Conservation (phyloP, 148 eudicot species). For the Persicaria tinctoria region DNA sequence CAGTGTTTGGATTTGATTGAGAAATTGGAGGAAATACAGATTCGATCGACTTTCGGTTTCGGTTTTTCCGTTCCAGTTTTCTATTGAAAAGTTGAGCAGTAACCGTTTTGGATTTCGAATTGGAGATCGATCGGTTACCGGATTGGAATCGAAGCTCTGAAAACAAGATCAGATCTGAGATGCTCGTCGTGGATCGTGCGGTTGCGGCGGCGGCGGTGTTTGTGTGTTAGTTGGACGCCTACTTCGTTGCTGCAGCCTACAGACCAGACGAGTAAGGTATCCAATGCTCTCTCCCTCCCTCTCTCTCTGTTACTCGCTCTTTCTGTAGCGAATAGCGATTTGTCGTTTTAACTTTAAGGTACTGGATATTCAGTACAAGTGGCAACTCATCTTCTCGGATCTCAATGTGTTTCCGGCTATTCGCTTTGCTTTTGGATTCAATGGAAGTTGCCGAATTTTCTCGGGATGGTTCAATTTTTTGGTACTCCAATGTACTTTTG, state of each 20-base stretch:
- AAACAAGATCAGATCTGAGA: slow-evolving; percentile 13
- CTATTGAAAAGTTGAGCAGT: background rate
- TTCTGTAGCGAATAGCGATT: background rate
- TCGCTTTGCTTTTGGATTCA: background rate
- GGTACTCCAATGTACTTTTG: background rate
- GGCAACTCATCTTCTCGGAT: background rate
- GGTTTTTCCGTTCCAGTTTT: background rate
- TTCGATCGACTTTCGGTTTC: background rate
- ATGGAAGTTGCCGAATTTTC: background rate
- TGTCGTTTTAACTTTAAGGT: background rate
- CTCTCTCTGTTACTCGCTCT: background rate
- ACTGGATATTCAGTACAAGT: background rate
- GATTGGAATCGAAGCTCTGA: background rate
- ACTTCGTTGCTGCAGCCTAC: background rate
- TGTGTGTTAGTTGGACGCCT: background rate
- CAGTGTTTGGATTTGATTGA: background rate
- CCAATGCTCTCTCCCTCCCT: background rate
- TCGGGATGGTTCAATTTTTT: background rate
- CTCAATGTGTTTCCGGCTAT: background rate
- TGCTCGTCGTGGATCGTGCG: background rate
- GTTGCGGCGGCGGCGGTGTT: background rate
- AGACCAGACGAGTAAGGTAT: slow-evolving; percentile 8
- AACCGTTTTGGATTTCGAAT: background rate
- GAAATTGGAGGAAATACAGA: background rate
- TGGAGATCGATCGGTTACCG: background rate